These are phyloP conservation scores for Monosporascus sp. DNA, from an alignment of 2,329 filamentous ascomycete genomes.

Conservation along the genomic window DNA sequence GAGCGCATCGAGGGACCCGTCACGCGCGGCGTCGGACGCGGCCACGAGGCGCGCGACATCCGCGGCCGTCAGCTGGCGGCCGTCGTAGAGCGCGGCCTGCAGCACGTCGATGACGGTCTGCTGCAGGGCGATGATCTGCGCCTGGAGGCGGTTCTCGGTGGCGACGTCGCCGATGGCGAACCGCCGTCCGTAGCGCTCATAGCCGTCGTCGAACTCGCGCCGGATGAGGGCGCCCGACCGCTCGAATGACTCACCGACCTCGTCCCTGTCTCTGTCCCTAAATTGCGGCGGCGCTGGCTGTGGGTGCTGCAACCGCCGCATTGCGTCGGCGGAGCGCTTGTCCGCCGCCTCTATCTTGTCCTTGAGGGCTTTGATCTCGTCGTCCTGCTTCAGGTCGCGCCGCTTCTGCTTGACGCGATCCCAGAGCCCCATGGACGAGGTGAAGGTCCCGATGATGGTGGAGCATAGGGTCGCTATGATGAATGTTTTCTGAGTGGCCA, in stretches of 20 bases:
- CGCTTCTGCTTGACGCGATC: slow-evolving; percentile 29
- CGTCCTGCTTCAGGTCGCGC: slow-evolving; percentile 27
- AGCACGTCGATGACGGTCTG: slow-evolving; percentile 32
- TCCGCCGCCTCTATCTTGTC: slow-evolving; percentile 10
- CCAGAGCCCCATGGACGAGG: slow-evolving; percentile 31
- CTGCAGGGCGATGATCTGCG: slow-evolving; percentile 32
- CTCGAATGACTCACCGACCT: slow-evolving; percentile 24
- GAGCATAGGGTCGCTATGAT: slow-evolving; percentile 34
- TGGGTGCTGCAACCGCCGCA: slow-evolving; percentile 2
- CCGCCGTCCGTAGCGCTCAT: slow-evolving; percentile 24
- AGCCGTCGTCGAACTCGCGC: slow-evolving; percentile 29
- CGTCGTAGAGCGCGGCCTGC: slow-evolving; percentile 29
- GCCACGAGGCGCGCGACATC: slow-evolving; percentile 28
- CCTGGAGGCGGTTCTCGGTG: slow-evolving; percentile 31
- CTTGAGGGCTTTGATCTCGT: slow-evolving; percentile 20
- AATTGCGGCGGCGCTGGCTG: background rate
- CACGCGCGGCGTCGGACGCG: slow-evolving; percentile 28
- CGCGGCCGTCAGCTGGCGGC: slow-evolving; percentile 15
- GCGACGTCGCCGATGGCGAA: slow-evolving; percentile 32
- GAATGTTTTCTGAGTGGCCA: slow-evolving; percentile 27
- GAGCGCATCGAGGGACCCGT: slow-evolving; percentile 27
- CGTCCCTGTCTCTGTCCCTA: slow-evolving; percentile 6
- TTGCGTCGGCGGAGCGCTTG: background rate
- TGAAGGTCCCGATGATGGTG: slow-evolving; percentile 33
- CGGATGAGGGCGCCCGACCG: slow-evolving; percentile 26